Conservation (phyloP, 257 asterid genomes). For the Ballota nigra region DNA sequence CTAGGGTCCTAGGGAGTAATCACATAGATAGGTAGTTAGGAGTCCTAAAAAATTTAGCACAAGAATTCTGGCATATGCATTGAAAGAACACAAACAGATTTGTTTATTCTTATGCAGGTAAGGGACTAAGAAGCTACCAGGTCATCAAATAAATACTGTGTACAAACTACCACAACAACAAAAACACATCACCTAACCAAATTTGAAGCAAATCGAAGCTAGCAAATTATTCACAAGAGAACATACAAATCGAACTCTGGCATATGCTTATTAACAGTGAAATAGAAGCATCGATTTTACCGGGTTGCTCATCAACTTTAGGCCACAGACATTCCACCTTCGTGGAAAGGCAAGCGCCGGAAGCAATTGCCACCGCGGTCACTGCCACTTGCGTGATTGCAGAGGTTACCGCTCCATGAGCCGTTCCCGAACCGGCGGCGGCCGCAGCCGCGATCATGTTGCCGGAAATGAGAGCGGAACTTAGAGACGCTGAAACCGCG, state of each 20-base stretch:
- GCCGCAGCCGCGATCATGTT: slow-evolving; percentile 78
- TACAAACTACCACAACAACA: background rate
- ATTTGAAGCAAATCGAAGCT: background rate
- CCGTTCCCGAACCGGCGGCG: slow-evolving; percentile 63
- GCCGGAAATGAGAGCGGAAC: slow-evolving; percentile 64
- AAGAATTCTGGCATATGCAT: background rate
- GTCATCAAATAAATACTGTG: background rate
- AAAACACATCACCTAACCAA: background rate
- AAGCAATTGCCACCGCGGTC: slow-evolving; percentile 92
- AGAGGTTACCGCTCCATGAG: slow-evolving; percentile 88
- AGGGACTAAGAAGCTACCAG: background rate
- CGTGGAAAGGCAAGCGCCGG: slow-evolving; percentile 97
- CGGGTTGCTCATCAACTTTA: slow-evolving; percentile 77
- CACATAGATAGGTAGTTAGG: background rate
- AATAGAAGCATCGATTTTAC: slow-evolving; percentile 24
- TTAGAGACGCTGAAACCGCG: slow-evolving; percentile 52
- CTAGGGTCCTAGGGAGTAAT: background rate
- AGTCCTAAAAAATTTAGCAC: background rate
- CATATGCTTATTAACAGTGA: background rate
- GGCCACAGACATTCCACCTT: slow-evolving; percentile 98
- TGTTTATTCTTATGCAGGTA: slow-evolving; percentile 1
- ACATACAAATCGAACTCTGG: background rate
- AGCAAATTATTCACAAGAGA: background rate
- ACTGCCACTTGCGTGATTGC: slow-evolving; percentile 93
- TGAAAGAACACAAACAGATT: background rate